phyloP scores from a whole-genome alignment of 495 filamentous ascomycete genomes.

The Xylaria sp. region DNA sequence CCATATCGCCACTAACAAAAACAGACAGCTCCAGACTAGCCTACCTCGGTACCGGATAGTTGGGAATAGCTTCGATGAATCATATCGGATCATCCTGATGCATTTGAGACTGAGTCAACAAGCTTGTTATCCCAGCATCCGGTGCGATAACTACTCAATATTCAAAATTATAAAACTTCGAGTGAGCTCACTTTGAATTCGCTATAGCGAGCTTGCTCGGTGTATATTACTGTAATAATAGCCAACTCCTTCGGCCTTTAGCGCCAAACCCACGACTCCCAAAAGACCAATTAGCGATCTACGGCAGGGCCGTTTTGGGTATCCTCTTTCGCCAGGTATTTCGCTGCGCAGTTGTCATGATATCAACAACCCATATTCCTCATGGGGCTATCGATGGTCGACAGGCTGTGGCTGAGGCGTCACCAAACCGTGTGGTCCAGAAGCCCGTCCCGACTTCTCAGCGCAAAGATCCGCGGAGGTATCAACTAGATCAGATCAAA shows the following conservation, averaged over 20 bases:
- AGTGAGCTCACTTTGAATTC: background rate
- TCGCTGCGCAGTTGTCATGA: slow-evolving; percentile 29
- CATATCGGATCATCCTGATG: slow-evolving; percentile 28
- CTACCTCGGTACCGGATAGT: background rate
- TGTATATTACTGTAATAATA: background rate
- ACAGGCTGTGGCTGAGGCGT: slow-evolving; percentile 50
- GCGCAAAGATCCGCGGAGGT: slow-evolving; percentile 71
- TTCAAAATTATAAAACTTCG: background rate
- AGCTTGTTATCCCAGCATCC: background rate
- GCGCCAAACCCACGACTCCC: background rate
- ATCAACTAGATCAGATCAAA: slow-evolving; percentile 78
- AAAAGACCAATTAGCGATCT: slow-evolving; percentile 1
- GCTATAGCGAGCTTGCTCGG: background rate
- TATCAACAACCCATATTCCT: slow-evolving; percentile 34
- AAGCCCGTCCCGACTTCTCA: slow-evolving; percentile 73
- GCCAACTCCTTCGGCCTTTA: background rate
- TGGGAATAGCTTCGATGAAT: slow-evolving; percentile 28
- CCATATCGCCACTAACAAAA: slow-evolving; percentile 14
- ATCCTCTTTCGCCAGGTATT: background rate
- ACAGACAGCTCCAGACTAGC: background rate
- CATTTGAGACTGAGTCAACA: background rate
- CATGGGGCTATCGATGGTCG: slow-evolving; percentile 37
- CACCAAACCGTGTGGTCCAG: slow-evolving; percentile 58
- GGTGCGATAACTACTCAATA: background rate
- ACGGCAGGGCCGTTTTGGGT: background rate